Evolutionary conservation across 108 stramenopile genomes (phyloP), one percentile per base, ranked within the genome.

Genomic region (Nitzschia sp.): DNA sequence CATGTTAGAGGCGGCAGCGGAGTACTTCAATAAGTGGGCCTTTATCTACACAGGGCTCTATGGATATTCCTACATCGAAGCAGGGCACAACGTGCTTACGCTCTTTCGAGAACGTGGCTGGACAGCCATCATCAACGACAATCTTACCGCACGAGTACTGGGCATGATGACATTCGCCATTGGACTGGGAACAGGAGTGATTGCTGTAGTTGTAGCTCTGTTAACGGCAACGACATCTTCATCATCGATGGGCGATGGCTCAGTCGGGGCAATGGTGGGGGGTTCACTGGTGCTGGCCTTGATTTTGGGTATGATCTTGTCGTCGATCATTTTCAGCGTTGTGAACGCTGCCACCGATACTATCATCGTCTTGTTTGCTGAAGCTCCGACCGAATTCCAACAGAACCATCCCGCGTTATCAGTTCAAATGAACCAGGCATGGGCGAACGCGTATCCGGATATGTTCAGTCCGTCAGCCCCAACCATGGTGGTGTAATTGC

Each of bases 351-450:
- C 92, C 1, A 85, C 89, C 29, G 87, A 92, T 48, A 90, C 92
- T 9, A 78, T 91, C 22, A 78, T 92, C 66, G 95, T 96, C 1
- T 73, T 81, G 62, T 96, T 90, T 65, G 92, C 92, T 3, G 86
- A 92, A 47, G 77, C 73, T 32, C 81, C 81, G 9, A 26, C 61
- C 3, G 78, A 83, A 47, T 80, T 82, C 21, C 48, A 75, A 47
- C 48, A 53, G 60, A 78, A 82, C 56, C 81, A 82, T 53, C 81
- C 77, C n/a, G 70, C n/a, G 17, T 45, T 61, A 41, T 17, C 60
- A 27, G 26, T 27, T 19, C 38, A 61, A 25, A 61, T 61, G 60
- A 61, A 61, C 26, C 23, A 61, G 15, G 60, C 60, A 1, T 61
- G 60, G 60, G 60, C 41, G 1, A 17, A 22, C 19, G 60, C 41